phyloP scores from a whole-genome alignment of 2,329 filamentous ascomycete genomes.

The Aureobasidium mangrovei region DNA sequence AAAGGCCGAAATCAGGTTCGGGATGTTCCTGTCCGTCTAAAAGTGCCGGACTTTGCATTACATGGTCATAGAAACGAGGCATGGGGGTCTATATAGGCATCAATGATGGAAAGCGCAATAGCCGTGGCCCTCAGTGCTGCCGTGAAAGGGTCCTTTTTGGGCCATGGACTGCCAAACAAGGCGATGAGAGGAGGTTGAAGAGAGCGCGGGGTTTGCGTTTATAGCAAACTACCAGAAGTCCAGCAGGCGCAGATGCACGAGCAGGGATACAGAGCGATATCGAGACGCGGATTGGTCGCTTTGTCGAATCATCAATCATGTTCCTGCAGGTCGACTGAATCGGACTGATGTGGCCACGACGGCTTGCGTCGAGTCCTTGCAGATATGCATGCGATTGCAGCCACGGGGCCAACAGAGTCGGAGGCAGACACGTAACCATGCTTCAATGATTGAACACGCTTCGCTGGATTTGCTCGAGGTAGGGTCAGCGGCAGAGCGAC shows the following conservation, averaged over 20 bases:
- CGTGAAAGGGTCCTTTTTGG: not conserved
- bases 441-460: not conserved
- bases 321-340: slow-evolving; percentile 13
- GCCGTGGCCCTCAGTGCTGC: slow-evolving; percentile 3
- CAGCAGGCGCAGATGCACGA: slow-evolving; percentile 8
- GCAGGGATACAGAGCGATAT: not conserved
- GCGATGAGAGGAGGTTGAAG: not conserved
- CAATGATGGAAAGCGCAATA: slow-evolving; percentile 1
- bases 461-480: too few species aligned
- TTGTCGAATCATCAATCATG: not conserved
- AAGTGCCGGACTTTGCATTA: not conserved
- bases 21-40: not conserved
- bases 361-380: slow-evolving; percentile 11
- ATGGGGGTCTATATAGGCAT: slow-evolving; percentile 4
- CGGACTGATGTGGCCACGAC: slow-evolving; percentile 7
- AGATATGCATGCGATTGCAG: slow-evolving; percentile 4
- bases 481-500: not conserved
- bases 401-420: slow-evolving; percentile 7
- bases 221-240: slow-evolving; percentile 6
- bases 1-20: not conserved
- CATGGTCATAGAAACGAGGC: not conserved
- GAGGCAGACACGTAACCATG: not conserved
- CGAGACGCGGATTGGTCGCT: slow-evolving; percentile 3
- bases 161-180: not conserved
- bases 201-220: not conserved